phyloP scores from a whole-genome alignment of 2,329 filamentous ascomycete species.

The Colletotrichum tropicale region DNA sequence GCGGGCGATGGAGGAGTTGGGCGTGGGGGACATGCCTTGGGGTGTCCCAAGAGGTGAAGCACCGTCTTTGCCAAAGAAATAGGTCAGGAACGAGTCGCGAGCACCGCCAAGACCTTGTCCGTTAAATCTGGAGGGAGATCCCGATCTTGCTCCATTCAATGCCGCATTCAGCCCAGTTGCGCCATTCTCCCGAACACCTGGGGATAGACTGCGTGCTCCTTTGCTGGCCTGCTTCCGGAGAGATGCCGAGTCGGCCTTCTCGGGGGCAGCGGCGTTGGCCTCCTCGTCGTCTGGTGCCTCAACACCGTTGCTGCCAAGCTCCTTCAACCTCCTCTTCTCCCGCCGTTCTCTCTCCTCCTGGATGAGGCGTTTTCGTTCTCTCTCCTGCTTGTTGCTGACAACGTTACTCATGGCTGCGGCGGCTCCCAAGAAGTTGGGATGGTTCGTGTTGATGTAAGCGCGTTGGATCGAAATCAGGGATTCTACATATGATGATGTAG shows the following conservation, averaged over 20 bases:
- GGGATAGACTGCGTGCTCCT: conserved; percentile 79
- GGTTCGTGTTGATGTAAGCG: conserved; percentile 99
- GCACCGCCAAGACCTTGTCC: conserved; percentile 65
- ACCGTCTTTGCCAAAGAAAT: conserved; percentile 98
- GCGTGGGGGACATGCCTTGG: conserved; percentile 42
- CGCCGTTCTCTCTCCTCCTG: conserved; percentile 87
- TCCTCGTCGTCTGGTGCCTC: conserved; percentile 72
- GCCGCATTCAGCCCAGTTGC: conserved; percentile 64
- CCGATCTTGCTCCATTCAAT: conserved; percentile 68
- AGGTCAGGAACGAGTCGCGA: conserved; percentile 93
- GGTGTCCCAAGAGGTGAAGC: conserved; percentile 44
- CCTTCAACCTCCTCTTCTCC: conserved; percentile 82
- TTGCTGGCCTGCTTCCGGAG: conserved; percentile 64
- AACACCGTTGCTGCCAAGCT: conserved; percentile 79
- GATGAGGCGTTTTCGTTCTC: conserved; percentile 80
- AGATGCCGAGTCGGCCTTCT: conserved; percentile 54
- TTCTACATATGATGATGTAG: conserved; percentile 89
- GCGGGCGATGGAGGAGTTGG: conserved; percentile 50
- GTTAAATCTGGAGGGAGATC: conserved; percentile 67
- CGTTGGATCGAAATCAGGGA: conserved; percentile 96
- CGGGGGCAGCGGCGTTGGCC: conserved; percentile 42
- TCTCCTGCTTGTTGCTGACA: conserved; percentile 92
- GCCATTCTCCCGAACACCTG: conserved; percentile 74
- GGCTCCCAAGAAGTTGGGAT: conserved; percentile 96
- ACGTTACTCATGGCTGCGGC: conserved; percentile 98